Percentiles rank a stretch among this genome's conserved stretches.
These are phyloP conservation scores for Penicilliopsis zonata DNA, from an alignment of 495 filamentous ascomycete species.

Conservation along the genomic window DNA sequence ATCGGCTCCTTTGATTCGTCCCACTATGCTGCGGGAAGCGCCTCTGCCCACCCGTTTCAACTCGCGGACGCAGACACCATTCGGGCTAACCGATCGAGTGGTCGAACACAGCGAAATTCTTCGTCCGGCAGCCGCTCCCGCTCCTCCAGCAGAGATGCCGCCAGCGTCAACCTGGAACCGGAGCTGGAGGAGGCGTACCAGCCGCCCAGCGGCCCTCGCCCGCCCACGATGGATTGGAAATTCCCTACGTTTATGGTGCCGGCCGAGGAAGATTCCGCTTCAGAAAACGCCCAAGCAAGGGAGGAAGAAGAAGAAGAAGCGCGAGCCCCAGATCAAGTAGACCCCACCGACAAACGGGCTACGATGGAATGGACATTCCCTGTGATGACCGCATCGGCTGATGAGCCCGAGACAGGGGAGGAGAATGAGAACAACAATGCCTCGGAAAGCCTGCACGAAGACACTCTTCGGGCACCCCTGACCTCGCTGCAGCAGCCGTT, in stretches of 20 bases:
- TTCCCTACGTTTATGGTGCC: conserved; percentile 25
- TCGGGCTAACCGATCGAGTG: conserved; percentile 33
- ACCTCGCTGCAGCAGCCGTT: conserved; percentile 8
- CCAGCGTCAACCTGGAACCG: conserved; percentile 12
- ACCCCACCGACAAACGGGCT: conserved; percentile 16
- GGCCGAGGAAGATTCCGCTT: conserved; percentile 15
- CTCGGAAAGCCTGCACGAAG: conserved; percentile 14
- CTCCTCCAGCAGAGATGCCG: conserved; percentile 16
- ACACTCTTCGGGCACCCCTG: conserved; percentile 26
- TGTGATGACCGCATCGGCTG: conserved; percentile 18
- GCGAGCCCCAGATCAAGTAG: conserved; percentile 1
- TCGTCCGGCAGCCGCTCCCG: conserved; percentile 24
- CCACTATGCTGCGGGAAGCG: conserved; percentile 34
- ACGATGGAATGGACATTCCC: conserved; percentile 39
- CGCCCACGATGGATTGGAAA: conserved; percentile 39
- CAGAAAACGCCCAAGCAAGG: too few relatives aligned
- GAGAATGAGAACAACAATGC: conserved; percentile 4
- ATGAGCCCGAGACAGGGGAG: conserved; percentile 3
- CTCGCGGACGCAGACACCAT: conserved; percentile 39
- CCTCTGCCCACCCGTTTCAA: conserved; percentile 32
- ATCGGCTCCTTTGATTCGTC: conserved; percentile 35
- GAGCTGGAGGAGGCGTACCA: conserved; percentile 22
- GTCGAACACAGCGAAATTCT: conserved; percentile 23
- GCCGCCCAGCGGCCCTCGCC: conserved; percentile 24
- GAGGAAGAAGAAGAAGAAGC: conserved; percentile 5